Conservation (phyloP, 179 eudicot genomes). For the Beta lomatogona region DNA sequence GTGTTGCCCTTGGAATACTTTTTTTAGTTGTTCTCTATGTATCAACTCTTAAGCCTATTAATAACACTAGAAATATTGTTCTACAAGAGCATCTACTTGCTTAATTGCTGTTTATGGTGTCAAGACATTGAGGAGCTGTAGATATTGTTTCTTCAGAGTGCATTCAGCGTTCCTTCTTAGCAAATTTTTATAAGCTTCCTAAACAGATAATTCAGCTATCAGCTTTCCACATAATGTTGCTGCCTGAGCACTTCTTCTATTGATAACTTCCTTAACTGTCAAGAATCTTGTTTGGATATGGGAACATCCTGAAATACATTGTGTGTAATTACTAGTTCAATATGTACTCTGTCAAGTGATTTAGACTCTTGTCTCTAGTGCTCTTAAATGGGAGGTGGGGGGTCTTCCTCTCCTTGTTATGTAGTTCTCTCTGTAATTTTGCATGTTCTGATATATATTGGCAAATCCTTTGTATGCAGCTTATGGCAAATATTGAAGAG, state of each 20-base stretch:
- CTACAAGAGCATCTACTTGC: background rate
- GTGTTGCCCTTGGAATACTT: background rate
- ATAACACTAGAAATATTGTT: background rate
- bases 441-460: conserved; percentile 1
- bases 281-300: background rate
- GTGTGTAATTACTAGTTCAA: background rate
- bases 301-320: background rate
- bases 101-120: background rate
- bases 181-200: background rate
- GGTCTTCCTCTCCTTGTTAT: background rate
- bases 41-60: background rate
- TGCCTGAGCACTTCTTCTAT: background rate
- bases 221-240: background rate
- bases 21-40: background rate
- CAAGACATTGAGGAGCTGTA: background rate
- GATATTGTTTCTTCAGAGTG: background rate
- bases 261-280: background rate
- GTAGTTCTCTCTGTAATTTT: background rate
- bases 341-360: background rate
- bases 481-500: conserved; percentile 52
- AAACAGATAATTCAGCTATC: background rate
- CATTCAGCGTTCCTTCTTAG: background rate
- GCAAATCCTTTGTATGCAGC: conserved; percentile 24
- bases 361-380: background rate
- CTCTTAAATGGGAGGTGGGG: background rate